A percentile compares a stretch with the other conserved stretches of the same genome.
These are phyloP conservation scores for Coprinopsis marcescibilis DNA, from an alignment of 768 basidiomycete species.

Conservation along the genomic window DNA sequence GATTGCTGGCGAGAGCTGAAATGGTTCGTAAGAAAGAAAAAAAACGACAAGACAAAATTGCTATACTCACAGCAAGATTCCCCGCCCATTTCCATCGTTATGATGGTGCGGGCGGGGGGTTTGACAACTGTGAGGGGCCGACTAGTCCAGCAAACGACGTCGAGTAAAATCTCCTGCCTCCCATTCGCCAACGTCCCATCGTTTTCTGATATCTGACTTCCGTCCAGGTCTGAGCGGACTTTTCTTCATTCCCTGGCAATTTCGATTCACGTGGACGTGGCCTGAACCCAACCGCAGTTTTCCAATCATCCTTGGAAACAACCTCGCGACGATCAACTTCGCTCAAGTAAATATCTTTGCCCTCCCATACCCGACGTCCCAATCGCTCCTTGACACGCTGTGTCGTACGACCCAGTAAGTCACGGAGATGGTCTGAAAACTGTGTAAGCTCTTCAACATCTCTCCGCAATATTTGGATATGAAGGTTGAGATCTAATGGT, in stretches of 20 bases:
- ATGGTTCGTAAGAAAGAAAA: too few species aligned
- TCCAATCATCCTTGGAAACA: slow-evolving; percentile 45
- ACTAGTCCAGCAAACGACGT: slow-evolving; percentile 1
- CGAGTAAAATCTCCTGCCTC: slow-evolving; percentile 1
- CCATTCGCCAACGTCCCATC: too few species aligned
- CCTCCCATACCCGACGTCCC: slow-evolving; percentile 71
- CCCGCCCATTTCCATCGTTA: not conserved
- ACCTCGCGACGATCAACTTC: slow-evolving; percentile 21
- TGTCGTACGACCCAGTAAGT: slow-evolving; percentile 43
- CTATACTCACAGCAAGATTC: too few species aligned
- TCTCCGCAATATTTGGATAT: slow-evolving; percentile 45
- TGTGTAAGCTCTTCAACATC: slow-evolving; percentile 37
- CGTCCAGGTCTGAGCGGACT: too few species aligned
- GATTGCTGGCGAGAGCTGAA: too few species aligned
- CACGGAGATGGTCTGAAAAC: slow-evolving; percentile 36
- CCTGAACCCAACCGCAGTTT: slow-evolving; percentile 42
- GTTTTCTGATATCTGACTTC: too few species aligned
- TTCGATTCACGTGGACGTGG: too few species aligned
- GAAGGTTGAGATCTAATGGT: slow-evolving; percentile 47
- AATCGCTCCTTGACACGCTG: slow-evolving; percentile 69
- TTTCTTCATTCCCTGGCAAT: too few species aligned
- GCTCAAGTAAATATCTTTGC: slow-evolving; percentile 49
- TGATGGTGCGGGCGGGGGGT: too few species aligned
- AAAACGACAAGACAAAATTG: too few species aligned
- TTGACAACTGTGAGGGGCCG: not conserved